Base-by-base conservation (phyloP, 257 asterid species). In the Craterostigma plantagineum region DNA sequence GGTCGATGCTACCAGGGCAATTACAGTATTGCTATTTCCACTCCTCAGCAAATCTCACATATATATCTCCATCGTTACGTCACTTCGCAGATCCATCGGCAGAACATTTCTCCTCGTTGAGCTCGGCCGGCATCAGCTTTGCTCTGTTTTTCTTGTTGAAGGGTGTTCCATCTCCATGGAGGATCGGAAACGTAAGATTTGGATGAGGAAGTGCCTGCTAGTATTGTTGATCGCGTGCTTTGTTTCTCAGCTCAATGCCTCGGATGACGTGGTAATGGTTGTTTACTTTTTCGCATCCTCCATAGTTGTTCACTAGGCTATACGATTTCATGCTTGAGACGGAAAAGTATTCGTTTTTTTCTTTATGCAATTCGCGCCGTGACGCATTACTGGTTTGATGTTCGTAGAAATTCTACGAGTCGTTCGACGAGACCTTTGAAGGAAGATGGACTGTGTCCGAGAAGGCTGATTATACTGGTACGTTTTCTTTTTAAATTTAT, bases 381-480 rank as follows among this genome's bases (percentile, higher is more conserved):
- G 30, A 23, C 30, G 6, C 6, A 23, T 23, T 23, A 2, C 30
- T 23, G 30, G 6, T 23, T 23, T 23, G 30, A 2, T 23, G 30
- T 23, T 23, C 30, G 30, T 23, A 90, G 98, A 68, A 39, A 64
- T 69, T 79, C 36, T 72, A 83, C 58, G 98, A 90, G 57, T 58
- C 95, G 40, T 90, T 90, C 48, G 95, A 90, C 44, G 93, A 76
- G 60, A 59, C 70, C 11, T 74, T 82, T 14, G 91, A 74, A 8
- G 93, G 91, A 15, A 64, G 81, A 33, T 90, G 95, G 95, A 55
- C 69, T 11, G 92, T 50, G 13, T 82, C 94, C 18, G 75, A 72
- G 63, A 79, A 79, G 55, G 71, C 63, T 49, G 93, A 76, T 2
- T 90, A 71, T 59, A 50, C 69, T 50, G 93, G 98, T 82, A 38